Base-by-base conservation (phyloP, 768 basidiomycete species). In the Tricholoma hemisulphureum region DNA sequence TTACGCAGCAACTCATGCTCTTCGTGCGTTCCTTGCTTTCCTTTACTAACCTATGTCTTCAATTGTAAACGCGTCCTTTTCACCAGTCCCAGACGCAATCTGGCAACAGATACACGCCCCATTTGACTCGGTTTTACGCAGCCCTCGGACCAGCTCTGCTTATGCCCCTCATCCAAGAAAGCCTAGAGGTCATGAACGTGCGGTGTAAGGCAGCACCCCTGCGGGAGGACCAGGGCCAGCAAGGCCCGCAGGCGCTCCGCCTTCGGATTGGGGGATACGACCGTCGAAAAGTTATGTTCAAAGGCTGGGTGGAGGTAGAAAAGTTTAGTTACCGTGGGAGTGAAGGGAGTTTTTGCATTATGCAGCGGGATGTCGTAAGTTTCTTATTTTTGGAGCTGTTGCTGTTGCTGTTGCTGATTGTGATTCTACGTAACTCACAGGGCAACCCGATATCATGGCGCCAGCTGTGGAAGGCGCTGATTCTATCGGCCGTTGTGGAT, bases 61-160 rank as follows among this genome's bases (percentile, higher is more conserved):
- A 16, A 29, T 32, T 26, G 45, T 24, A 39, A 53, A 23, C 48
- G 3, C 49, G 51, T 45, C 20, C 26, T 20, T 5, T 14, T 46
- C 18, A 26, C 0, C 63, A 95, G 93, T 90, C 91, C 0, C 89
- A 95, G 80, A 93, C 91, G 0, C 89, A 91, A 74, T 73, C 75
- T 1, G 92, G 92, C 3, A 77, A 75, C 24, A 82, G 85, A 10
- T 92, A 93, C 64, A 86, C 78, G 1, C 88, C 91, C 0, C 81
- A 86, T 57, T 79, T 93, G 16, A 93, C 93, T 0, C 86, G 92
- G 0, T 94, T 95, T 77, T 94, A 92, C 69, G 81, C 87, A 0
- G 69, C 79, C 0, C 67, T 87, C 3, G 75, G 77, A 0, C 88
- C 89, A 0, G 70, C 73, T 0, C 71, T 80, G 3, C 73, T 92